These are phyloP conservation scores for Cnidoscolus chayamansa DNA, from an alignment of 441 rosid species.

Conservation along the genomic window DNA sequence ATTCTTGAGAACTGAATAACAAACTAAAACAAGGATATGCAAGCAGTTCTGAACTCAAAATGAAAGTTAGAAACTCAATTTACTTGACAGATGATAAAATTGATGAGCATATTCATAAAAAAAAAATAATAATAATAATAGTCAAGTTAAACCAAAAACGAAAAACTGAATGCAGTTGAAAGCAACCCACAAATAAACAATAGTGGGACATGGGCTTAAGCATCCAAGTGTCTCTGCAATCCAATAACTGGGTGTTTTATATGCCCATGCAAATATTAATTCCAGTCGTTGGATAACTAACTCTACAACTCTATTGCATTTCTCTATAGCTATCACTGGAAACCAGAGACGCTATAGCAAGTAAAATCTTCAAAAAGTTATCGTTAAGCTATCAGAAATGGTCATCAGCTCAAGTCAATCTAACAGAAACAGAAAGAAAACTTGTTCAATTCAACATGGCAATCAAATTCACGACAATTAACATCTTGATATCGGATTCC, in stretches of 20 bases:
- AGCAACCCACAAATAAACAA: constrained; percentile 1
- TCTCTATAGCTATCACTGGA: constrained; percentile 17
- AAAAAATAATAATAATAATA: too few relatives aligned
- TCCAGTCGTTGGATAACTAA: constrained; percentile 15
- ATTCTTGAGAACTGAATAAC: not conserved
- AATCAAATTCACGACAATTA: constrained; percentile 33
- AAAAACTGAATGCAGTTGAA: constrained; percentile 8
- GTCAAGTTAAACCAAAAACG: not conserved
- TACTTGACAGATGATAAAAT: constrained; percentile 3
- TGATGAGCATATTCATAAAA: not conserved
- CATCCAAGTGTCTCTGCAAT: constrained; percentile 8
- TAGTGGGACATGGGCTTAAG: too few relatives aligned
- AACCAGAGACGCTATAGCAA: constrained; percentile 11
- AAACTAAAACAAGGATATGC: not conserved
- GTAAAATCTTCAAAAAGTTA: constrained; percentile 41
- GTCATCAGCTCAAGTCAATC: constrained; percentile 20
- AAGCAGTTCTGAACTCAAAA: constrained; percentile 14
- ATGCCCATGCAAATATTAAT: constrained; percentile 17
- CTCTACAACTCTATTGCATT: constrained; percentile 1
- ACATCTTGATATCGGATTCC: constrained; percentile 24
- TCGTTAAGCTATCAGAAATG: constrained; percentile 26
- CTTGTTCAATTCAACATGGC: constrained; percentile 38
- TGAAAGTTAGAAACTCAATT: constrained; percentile 1
- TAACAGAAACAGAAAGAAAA: constrained; percentile 21
- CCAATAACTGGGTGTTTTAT: constrained; percentile 3